Evolutionary conservation across 2,329 filamentous ascomycete genomes (phyloP).

Genomic region (Pseudocercospora crystallina): DNA sequence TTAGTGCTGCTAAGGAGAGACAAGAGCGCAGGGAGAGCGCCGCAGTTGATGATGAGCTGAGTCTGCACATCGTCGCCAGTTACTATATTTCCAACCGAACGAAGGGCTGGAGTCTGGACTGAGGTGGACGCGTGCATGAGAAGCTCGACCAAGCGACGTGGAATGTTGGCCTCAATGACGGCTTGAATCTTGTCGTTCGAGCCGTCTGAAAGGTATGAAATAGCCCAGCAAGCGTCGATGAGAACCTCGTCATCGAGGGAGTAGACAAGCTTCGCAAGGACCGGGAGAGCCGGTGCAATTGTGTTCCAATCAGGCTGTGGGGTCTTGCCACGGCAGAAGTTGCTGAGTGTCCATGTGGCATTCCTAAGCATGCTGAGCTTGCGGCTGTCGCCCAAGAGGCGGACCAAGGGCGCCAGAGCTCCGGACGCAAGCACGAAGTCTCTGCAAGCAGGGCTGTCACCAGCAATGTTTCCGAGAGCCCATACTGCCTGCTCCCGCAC

Average conservation of each 20-base stretch:
- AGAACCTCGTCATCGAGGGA: slow-evolving; percentile 97
- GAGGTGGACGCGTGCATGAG: slow-evolving; percentile 98
- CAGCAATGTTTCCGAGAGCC: slow-evolving; percentile 97
- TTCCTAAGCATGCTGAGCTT: slow-evolving; percentile 99
- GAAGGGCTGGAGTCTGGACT: slow-evolving; percentile 93
- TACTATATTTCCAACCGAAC: slow-evolving; percentile 97
- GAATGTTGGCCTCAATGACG: slow-evolving; percentile 96
- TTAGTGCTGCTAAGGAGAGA: slow-evolving; percentile 94
- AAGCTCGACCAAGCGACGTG: slow-evolving; percentile 91
- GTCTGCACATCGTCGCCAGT: slow-evolving; percentile 98
- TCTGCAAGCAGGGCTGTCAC: slow-evolving; percentile 94
- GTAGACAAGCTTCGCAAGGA: slow-evolving; percentile 96
- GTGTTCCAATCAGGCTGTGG: slow-evolving; percentile 97
- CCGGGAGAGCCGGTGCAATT: slow-evolving; percentile 89
- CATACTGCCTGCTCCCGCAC: slow-evolving; percentile 97
- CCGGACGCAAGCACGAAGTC: slow-evolving; percentile 93
- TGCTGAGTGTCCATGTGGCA: slow-evolving; percentile 98
- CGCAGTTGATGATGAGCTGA: slow-evolving; percentile 99
- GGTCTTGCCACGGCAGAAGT: slow-evolving; percentile 99
- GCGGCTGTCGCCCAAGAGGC: slow-evolving; percentile 90
- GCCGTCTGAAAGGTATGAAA: slow-evolving; percentile 96
- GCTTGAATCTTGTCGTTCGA: slow-evolving; percentile 99
- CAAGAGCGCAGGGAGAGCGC: slow-evolving; percentile 85
- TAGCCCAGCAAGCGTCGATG: slow-evolving; percentile 99
- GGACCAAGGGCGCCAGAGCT: slow-evolving; percentile 84